A percentile compares a stretch with the other conserved stretches of the same genome.
phyloP scores from a whole-genome alignment of 495 filamentous ascomycete genomes.

The Arthonia radiata region DNA sequence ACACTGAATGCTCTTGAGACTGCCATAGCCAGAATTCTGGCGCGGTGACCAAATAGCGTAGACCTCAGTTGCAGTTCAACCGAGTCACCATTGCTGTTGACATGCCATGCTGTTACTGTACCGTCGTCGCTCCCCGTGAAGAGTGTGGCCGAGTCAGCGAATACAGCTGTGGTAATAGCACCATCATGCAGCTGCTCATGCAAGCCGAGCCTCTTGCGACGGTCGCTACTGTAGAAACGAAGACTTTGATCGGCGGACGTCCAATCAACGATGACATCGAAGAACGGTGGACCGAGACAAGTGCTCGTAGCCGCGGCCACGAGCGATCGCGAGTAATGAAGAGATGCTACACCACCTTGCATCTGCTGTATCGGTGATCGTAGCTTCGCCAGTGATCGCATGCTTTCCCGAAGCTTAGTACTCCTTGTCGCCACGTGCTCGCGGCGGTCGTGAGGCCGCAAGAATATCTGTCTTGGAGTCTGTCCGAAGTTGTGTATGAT shows the following conservation, averaged over 20 bases:
- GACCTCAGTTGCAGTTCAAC: conserved; percentile 63
- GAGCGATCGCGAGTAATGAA: too few relatives aligned
- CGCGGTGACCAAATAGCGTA: conserved; percentile 72
- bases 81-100: conserved; percentile 33
- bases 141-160: conserved; percentile 72
- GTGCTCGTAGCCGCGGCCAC: too few relatives aligned
- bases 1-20: conserved; percentile 71
- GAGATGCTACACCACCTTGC: too few relatives aligned
- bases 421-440: too few relatives aligned
- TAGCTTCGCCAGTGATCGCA: too few relatives aligned
- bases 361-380: too few relatives aligned
- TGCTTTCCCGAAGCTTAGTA: too few relatives aligned
- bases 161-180: conserved; percentile 54
- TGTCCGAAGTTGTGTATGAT: conserved; percentile 98
- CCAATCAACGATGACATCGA: conserved; percentile 89
- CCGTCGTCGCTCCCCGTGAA: conserved; percentile 83
- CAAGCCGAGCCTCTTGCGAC: conserved; percentile 36
- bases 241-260: conserved; percentile 83
- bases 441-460: conserved; percentile 44
- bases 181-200: conserved; percentile 86
- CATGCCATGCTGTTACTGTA: conserved; percentile 59
- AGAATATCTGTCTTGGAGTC: conserved; percentile 86
- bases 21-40: conserved; percentile 54
- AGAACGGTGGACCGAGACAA: conserved; percentile 60
- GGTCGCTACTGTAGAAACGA: conserved; percentile 60